Evolutionary conservation across 805 yeast genomes (phyloP).

Genomic region (Candida boidinii): DNA sequence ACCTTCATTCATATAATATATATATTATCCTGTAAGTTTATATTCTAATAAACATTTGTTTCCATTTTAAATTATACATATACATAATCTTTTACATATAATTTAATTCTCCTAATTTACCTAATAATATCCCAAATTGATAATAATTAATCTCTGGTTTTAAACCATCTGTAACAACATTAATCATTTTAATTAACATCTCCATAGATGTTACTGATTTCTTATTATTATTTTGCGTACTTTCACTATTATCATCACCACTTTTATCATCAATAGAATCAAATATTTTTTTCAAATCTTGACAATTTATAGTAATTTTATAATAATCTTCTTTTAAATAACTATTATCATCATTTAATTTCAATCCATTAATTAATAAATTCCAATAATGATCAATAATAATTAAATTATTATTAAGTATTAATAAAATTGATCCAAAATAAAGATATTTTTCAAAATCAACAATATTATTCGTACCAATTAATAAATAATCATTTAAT

Average conservation of each 20-base stretch:
- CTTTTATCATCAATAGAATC: constrained; percentile 1
- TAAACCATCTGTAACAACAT: constrained; percentile 31
- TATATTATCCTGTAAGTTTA: neutral
- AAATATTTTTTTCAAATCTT: constrained; percentile 26
- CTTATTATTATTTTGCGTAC: constrained; percentile 14
- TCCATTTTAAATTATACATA: neutral
- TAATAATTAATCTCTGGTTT: constrained; percentile 27
- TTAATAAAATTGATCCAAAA: constrained; percentile 31
- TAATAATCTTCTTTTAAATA: constrained; percentile 12
- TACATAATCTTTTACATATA: constrained; percentile 2
- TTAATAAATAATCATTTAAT: constrained; percentile 23
- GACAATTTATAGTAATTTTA: constrained; percentile 23
- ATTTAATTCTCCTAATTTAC: constrained; percentile 35
- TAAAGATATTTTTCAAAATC: constrained; percentile 38
- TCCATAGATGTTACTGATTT: constrained; percentile 23
- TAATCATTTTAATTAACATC: constrained; percentile 36
- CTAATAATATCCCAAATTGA: constrained; percentile 41
- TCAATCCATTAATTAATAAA: constrained; percentile 17
- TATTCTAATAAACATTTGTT: constrained; percentile 1
- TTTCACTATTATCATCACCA: too few relatives aligned
- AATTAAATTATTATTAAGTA: constrained; percentile 28
- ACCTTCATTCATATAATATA: too few relatives aligned
- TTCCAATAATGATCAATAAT: constrained; percentile 33
- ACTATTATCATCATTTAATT: neutral
- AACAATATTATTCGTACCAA: constrained; percentile 30